These are phyloP conservation scores for Phallus indusiatus DNA, from an alignment of 768 basidiomycete genomes.

Conservation along the genomic window DNA sequence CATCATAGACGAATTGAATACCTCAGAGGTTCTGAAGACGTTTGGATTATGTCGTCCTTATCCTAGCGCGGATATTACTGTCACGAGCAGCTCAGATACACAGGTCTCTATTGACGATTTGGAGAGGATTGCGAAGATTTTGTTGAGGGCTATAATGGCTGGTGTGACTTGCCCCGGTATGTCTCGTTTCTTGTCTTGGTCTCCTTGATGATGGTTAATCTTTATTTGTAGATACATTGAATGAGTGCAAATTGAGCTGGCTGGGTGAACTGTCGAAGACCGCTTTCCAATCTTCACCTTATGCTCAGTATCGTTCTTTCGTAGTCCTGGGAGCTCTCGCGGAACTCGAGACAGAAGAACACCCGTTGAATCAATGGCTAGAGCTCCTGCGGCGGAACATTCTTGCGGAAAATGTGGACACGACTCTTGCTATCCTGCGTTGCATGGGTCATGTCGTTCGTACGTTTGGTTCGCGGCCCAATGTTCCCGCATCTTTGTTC, in stretches of 20 bases:
- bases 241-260: conserved; percentile 90
- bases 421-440: conserved; percentile 76
- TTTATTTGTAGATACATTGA: conserved; percentile 50
- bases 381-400: conserved; percentile 75
- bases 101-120: conserved; percentile 51
- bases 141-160: conserved; percentile 53
- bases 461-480: conserved; percentile 53
- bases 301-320: conserved; percentile 83
- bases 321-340: conserved; percentile 70
- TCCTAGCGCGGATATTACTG: conserved; percentile 58
- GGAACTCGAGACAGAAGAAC: conserved; percentile 79
- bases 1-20: conserved; percentile 53
- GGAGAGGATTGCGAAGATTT: conserved; percentile 53
- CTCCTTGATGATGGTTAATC: conserved; percentile 7
- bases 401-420: conserved; percentile 53
- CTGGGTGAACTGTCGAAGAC: conserved; percentile 81
- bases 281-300: conserved; percentile 82
- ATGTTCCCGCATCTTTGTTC: conserved; percentile 67
- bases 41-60: conserved; percentile 69
- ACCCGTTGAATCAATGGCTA: conserved; percentile 86
- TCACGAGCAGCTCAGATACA: conserved; percentile 43
- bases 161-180: conserved; percentile 58
- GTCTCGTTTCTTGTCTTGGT: conserved; percentile 13
- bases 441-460: conserved; percentile 74
- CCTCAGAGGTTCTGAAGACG: conserved; percentile 45